Evolutionary conservation across 345 rosid genomes (phyloP).

Genomic region (Rhodamnia rubescens): DNA sequence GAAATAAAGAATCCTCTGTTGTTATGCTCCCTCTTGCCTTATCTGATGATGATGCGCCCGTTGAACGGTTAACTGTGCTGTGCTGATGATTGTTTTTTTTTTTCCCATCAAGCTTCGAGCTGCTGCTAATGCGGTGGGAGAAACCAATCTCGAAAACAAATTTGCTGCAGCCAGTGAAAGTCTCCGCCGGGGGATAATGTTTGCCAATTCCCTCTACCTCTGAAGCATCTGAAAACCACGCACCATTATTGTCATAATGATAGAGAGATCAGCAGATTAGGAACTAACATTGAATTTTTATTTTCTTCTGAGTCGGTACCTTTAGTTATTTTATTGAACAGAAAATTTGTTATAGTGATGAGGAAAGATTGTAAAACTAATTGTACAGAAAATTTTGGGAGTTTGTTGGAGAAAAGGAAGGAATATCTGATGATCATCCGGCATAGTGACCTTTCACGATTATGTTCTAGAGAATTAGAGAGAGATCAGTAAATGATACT

Average conservation of each 20-base stretch:
- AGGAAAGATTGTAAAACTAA: background rate
- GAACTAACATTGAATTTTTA: background rate
- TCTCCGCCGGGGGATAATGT: conserved; percentile 85
- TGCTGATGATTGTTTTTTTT: background rate
- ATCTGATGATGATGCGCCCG: no score
- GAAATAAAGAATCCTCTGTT: no score
- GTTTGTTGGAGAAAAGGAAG: background rate
- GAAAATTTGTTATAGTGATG: background rate
- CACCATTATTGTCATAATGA: background rate
- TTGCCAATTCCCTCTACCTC: conserved; percentile 81
- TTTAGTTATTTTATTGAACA: background rate
- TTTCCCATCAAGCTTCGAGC: conserved; percentile 41
- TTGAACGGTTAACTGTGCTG: background rate
- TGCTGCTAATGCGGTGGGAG: conserved; percentile 94
- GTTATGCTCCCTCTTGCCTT: no score
- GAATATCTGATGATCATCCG: background rate
- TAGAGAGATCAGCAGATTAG: background rate
- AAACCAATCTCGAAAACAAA: conserved; percentile 54
- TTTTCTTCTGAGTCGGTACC: background rate
- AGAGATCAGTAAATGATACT: background rate
- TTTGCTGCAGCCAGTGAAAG: conserved; percentile 87
- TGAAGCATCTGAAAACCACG: conserved; percentile 2
- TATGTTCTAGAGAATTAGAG: background rate
- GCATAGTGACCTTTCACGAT: background rate
- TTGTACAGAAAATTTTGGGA: background rate